A percentile compares a stretch with the other conserved stretches of the same genome.
These are phyloP conservation scores for Amanita rubescens DNA, from an alignment of 768 basidiomycete species.

Conservation along the genomic window DNA sequence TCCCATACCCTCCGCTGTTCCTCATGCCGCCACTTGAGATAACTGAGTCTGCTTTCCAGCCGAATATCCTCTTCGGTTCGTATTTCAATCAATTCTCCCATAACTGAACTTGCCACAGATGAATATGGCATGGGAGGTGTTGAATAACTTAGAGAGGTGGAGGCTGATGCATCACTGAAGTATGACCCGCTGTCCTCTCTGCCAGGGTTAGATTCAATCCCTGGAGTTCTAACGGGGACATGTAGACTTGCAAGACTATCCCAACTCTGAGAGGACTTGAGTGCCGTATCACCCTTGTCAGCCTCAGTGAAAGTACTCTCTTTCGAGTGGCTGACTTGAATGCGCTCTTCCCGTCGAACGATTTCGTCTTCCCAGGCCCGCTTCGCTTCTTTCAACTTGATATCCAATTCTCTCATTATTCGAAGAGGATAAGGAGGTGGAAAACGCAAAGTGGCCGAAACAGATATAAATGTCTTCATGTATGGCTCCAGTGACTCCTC, in stretches of 20 bases:
- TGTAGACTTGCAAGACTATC: conserved; percentile 30
- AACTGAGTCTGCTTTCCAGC: conserved; percentile 62
- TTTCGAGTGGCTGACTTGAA: conserved; percentile 32
- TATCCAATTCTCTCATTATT: conserved; percentile 85
- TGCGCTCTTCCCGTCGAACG: conserved; percentile 65
- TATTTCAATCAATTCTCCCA: conserved; percentile 35
- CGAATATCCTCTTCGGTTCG: conserved; percentile 66
- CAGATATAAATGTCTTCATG: conserved; percentile 80
- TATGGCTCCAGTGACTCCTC: conserved; percentile 82
- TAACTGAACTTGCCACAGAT: conserved; percentile 14
- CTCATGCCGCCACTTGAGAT: conserved; percentile 73
- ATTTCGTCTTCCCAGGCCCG: conserved; percentile 85
- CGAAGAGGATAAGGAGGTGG: conserved; percentile 86
- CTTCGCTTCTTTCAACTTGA: conserved; percentile 61
- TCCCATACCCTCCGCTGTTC: conserved; percentile 91
- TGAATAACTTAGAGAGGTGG: conserved; percentile 13
- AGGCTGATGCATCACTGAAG: conserved; percentile 18
- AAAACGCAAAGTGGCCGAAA: conserved; percentile 87
- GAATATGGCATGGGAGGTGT: conserved; percentile 7
- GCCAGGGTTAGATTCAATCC: conserved; percentile 11
- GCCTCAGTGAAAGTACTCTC: conserved; percentile 35
- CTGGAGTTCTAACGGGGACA: conserved; percentile 33
- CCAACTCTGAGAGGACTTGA: neutral
- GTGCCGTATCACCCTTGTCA: neutral
- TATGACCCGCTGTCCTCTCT: conserved; percentile 24